Evolutionary conservation across 768 basidiomycete genomes (phyloP).

Genomic region (Exidia glandulosa): DNA sequence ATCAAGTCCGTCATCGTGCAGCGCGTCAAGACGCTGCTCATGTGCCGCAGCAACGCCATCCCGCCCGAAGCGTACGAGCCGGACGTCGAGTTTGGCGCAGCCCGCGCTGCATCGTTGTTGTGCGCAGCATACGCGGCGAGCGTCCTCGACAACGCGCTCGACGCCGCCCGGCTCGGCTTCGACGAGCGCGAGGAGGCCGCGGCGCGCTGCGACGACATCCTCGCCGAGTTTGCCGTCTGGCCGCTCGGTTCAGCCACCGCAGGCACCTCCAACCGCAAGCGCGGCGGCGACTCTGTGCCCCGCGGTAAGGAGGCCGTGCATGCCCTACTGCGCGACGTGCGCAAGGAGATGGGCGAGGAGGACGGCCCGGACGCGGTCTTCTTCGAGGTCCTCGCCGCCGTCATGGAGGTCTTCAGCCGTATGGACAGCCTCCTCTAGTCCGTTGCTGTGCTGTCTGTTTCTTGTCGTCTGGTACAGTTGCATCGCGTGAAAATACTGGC

Average conservation of each 20-base stretch:
- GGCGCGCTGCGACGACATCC: conserved; percentile 84
- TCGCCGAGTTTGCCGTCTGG: conserved; percentile 86
- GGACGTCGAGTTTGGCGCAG: conserved; percentile 58
- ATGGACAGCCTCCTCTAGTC: conserved; percentile 72
- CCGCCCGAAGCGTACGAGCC: conserved; percentile 52
- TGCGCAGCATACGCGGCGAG: conserved; percentile 91
- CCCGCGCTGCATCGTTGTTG: conserved; percentile 74
- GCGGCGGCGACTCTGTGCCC: background rate
- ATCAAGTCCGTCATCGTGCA: conserved; percentile 77
- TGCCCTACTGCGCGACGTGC: conserved; percentile 65
- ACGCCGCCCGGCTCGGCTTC: conserved; percentile 59
- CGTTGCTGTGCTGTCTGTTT: background rate
- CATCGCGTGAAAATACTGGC: too few relatives aligned
- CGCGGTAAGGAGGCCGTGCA: conserved; percentile 52
- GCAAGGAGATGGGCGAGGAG: conserved; percentile 65
- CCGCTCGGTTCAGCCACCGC: conserved; percentile 45
- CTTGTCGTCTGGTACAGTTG: too few relatives aligned
- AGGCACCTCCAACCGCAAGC: background rate
- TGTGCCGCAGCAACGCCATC: conserved; percentile 70
- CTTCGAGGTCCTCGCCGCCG: conserved; percentile 86
- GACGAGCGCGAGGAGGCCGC: conserved; percentile 93
- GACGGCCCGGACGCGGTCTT: conserved; percentile 41
- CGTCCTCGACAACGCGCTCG: conserved; percentile 88
- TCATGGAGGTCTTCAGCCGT: conserved; percentile 85
- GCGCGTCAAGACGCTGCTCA: conserved; percentile 68